A percentile compares a stretch with the other conserved stretches of the same genome.
Evolutionary conservation across 2,329 filamentous ascomycete genomes (phyloP).

Genomic region (Colletotrichum lupini): DNA sequence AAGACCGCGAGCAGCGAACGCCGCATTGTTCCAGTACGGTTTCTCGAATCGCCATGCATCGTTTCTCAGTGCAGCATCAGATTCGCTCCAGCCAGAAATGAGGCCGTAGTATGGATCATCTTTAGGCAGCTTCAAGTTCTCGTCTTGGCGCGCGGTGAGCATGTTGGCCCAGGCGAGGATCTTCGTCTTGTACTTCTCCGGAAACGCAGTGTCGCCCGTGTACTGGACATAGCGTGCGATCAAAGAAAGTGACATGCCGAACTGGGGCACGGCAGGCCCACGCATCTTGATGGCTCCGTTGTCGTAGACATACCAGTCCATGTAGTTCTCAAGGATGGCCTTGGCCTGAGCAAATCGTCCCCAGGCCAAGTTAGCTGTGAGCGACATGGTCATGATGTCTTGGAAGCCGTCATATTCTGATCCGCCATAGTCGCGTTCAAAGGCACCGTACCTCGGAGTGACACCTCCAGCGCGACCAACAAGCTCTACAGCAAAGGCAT

Average conservation of each 20-base stretch:
- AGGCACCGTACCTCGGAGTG: conserved; percentile 14
- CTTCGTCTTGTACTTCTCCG: conserved; percentile 13
- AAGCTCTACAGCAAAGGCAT: conserved; percentile 13
- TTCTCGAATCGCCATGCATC: conserved; percentile 10
- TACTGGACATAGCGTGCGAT: conserved; percentile 28
- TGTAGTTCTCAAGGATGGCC: conserved; percentile 38
- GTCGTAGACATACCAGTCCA: conserved; percentile 55
- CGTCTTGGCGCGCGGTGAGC: conserved; percentile 5
- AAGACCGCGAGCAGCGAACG: conserved; percentile 12
- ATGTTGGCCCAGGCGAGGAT: conserved; percentile 18
- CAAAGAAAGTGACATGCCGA: conserved; percentile 29
- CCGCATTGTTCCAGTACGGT: conserved; percentile 11
- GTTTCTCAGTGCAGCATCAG: neutral
- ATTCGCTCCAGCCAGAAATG: conserved; percentile 21
- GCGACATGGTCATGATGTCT: conserved; percentile 11
- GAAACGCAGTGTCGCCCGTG: neutral
- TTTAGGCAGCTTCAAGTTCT: conserved; percentile 13
- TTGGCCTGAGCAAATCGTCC: conserved; percentile 2
- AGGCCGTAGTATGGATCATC: conserved; percentile 13
- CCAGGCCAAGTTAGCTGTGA: conserved; percentile 9
- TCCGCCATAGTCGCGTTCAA: conserved; percentile 14
- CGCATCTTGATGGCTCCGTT: conserved; percentile 37
- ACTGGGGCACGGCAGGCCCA: neutral
- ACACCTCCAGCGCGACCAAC: conserved; percentile 10
- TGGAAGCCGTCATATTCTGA: conserved; percentile 14